A percentile compares a stretch with the other conserved stretches of the same genome.
These are phyloP conservation scores for Mucor velutinosus DNA, from an alignment of 371 early-diverging fungal genomes.

Conservation along the genomic window DNA sequence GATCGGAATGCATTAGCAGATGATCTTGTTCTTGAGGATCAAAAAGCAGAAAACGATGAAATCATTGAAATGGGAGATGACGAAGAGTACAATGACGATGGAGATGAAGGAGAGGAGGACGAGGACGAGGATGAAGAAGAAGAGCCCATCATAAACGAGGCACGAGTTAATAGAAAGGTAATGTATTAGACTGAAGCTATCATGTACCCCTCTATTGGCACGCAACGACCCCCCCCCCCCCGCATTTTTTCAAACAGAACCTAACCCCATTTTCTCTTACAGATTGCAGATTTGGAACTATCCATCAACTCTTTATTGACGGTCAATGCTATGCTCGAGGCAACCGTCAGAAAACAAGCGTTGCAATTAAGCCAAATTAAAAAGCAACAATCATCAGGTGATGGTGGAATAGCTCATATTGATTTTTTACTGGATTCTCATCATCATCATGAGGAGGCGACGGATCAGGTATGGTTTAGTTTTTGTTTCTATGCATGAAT, in stretches of 20 bases:
- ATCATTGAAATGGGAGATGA: conserved; percentile 1
- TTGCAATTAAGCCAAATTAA: conserved; percentile 48
- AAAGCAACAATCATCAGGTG: conserved; percentile 21
- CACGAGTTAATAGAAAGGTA: conserved; percentile 51
- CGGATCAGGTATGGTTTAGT: background rate
- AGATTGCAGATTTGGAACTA: conserved; percentile 61
- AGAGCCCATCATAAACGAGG: conserved; percentile 36
- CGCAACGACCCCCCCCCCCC: background rate
- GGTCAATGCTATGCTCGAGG: conserved; percentile 55
- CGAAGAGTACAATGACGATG: conserved; percentile 1
- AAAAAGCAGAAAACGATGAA: background rate
- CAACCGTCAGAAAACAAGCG: conserved; percentile 53
- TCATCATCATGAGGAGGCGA: conserved; percentile 2
- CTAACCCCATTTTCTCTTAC: background rate
- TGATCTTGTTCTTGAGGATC: background rate
- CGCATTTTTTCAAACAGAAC: background rate
- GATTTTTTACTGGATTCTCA: conserved; percentile 1
- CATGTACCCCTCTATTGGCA: background rate
- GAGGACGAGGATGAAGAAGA: conserved; percentile 25
- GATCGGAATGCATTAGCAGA: background rate
- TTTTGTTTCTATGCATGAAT: background rate
- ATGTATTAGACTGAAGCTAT: background rate
- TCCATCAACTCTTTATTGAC: conserved; percentile 51
- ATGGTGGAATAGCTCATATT: background rate
- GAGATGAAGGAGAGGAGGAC: conserved; percentile 5